Evolutionary conservation across 148 eudicot species (phyloP).

Genomic region (Nyssa sinensis): DNA sequence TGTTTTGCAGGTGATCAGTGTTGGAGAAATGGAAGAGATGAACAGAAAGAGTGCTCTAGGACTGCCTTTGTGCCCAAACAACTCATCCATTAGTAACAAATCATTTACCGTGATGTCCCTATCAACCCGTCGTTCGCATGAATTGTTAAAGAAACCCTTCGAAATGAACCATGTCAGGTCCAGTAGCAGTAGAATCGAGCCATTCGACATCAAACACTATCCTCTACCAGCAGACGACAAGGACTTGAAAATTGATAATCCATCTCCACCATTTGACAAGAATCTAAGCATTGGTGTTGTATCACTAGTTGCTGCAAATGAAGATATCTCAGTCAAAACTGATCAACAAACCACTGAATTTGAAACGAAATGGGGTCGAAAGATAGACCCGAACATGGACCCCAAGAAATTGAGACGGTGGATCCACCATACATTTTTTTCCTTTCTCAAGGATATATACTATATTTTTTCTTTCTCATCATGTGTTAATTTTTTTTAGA

Average conservation of each 20-base stretch:
- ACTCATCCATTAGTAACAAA: too few species aligned
- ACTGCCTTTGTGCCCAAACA: too few species aligned
- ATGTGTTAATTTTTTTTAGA: neutral
- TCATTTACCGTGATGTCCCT: too few species aligned
- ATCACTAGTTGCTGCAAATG: neutral
- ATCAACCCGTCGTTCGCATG: too few species aligned
- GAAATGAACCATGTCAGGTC: neutral
- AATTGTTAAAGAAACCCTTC: too few species aligned
- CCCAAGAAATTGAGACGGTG: conserved; percentile 20
- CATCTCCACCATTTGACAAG: neutral
- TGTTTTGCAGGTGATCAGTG: too few species aligned
- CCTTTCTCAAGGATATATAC: too few species aligned
- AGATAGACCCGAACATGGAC: conserved; percentile 6
- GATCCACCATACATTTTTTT: too few species aligned
- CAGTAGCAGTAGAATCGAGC: neutral
- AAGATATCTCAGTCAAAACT: neutral
- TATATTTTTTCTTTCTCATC: too few species aligned
- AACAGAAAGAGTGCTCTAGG: too few species aligned
- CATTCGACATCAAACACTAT: neutral
- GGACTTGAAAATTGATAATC: neutral
- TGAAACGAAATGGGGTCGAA: conserved; percentile 14
- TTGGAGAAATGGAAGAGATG: too few species aligned
- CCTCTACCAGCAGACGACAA: neutral
- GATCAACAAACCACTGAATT: conserved; percentile 20
- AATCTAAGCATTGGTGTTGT: conserved; percentile 1